Evolutionary conservation across 495 filamentous ascomycete species (phyloP).

Genomic region (Daldinia decipiens): DNA sequence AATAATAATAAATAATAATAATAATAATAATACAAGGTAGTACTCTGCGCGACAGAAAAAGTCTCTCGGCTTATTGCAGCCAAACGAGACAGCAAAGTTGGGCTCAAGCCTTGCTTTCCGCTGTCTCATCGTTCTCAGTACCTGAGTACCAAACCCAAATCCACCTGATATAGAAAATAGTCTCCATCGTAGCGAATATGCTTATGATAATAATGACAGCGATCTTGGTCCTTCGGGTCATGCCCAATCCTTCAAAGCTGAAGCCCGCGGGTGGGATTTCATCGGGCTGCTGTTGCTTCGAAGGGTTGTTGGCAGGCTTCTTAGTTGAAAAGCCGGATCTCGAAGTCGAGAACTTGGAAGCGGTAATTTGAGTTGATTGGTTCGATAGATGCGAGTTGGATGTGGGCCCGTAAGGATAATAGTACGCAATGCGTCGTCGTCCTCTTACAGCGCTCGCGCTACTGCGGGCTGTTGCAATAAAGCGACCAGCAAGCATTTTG

Average conservation of each 20-base stretch:
- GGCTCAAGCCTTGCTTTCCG: constrained; percentile 19
- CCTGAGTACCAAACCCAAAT: constrained; percentile 36
- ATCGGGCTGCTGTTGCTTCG: constrained; percentile 23
- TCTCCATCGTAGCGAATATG: constrained; percentile 46
- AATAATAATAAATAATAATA: not conserved
- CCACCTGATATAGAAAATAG: constrained; percentile 42
- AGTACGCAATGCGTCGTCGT: constrained; percentile 11
- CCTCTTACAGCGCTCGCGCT: constrained; percentile 31
- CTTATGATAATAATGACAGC: constrained; percentile 39
- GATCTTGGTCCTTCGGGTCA: constrained; percentile 43
- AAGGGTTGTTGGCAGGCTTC: constrained; percentile 13
- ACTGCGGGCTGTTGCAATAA: constrained; percentile 18
- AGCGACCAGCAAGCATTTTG: constrained; percentile 31
- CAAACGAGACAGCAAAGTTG: constrained; percentile 2
- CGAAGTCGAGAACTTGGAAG: constrained; percentile 29
- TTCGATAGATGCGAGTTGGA: constrained; percentile 17
- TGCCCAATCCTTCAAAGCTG: constrained; percentile 43
- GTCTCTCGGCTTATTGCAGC: constrained; percentile 5
- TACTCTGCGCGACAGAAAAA: constrained; percentile 4
- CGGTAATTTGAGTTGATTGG: constrained; percentile 2
- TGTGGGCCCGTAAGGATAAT: constrained; percentile 13
- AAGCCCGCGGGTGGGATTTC: constrained; percentile 23
- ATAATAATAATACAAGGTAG: constrained; percentile 7
- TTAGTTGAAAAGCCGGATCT: constrained; percentile 12
- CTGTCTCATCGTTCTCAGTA: constrained; percentile 16